phyloP scores from a whole-genome alignment of 2,329 filamentous ascomycete species.

The Cladosporium sp. region DNA sequence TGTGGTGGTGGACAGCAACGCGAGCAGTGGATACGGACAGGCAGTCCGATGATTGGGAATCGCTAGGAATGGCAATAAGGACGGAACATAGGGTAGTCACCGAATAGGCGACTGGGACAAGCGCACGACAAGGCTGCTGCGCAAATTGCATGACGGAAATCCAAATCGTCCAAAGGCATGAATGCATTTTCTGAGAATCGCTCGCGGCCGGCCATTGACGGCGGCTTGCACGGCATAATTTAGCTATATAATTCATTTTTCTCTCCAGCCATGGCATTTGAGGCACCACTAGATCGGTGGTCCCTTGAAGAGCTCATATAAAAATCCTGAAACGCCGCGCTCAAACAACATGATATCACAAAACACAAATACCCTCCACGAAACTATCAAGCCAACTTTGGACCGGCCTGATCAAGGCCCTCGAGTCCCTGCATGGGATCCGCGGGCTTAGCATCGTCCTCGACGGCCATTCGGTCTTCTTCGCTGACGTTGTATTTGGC shows the following conservation, averaged over 20 bases:
- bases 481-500: slow-evolving; percentile 81
- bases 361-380: background rate
- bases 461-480: slow-evolving; percentile 62
- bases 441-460: slow-evolving; percentile 53
- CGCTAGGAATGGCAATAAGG: background rate
- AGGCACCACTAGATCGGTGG: background rate
- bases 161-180: background rate
- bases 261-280: background rate
- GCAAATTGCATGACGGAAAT: background rate
- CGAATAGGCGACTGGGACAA: no score
- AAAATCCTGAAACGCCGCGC: slow-evolving; percentile 1
- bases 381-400: slow-evolving; percentile 65
- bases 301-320: no score
- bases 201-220: background rate
- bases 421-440: slow-evolving; percentile 97
- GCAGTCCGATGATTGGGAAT: background rate
- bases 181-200: background rate
- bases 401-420: slow-evolving; percentile 88
- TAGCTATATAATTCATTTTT: background rate
- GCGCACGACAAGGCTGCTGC: background rate
- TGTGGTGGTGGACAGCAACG: slow-evolving; percentile 29
- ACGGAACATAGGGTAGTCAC: background rate
- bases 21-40: background rate
- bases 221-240: background rate
- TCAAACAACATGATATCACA: background rate